Evolutionary conservation across 768 basidiomycete genomes (phyloP), one percentile per base, ranked within the genome.

Genomic region (Hygrocybe punicea): DNA sequence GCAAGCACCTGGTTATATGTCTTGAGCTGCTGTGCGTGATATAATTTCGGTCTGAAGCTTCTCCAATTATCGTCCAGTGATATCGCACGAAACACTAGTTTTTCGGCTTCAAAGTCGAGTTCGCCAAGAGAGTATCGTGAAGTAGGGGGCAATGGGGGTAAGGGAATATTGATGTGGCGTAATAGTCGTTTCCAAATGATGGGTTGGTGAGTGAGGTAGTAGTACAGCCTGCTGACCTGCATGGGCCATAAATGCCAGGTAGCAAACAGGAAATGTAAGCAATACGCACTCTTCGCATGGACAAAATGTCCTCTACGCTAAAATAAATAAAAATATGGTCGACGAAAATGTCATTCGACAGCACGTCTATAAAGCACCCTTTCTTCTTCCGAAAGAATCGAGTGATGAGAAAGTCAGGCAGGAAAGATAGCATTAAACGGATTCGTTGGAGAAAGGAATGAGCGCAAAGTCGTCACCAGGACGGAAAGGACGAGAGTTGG

Each of bases 181-280:
- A 89, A 71, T 58, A 85, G 81, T 16, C 80, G 80, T 66, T 84
- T 86, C 87, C 87, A 89, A 39, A 88, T 82, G 46, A 81, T 70
- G 16, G 85, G 80, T 60, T 87, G 81, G 56, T 87, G 84, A 0
- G 85, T 86, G 57, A 89, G 74, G 29, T 83, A 67, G 62, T 81
- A 86, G 62, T 84, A 83, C 3, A 77, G 65, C 61, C 77, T 84
- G 73, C 77, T 82, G 29, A 83, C 81, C 87, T 86, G 56, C 11
- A 11, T 17, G 10, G 11, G 19, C 33, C 2, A 47, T 13, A 14
- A 10, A 7, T 57, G 40, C 9, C 21, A 13, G 34, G 14, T 9
- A 16, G 33, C 10, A 34, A 35, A 42, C 24, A 13, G 11, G 25
- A 6, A 14, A 33, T n/a, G 49, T 8, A n/a, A 24, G 13, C 29